Conservation (phyloP, 352 stramenopile species). For the Globisporangium lucens region DNA sequence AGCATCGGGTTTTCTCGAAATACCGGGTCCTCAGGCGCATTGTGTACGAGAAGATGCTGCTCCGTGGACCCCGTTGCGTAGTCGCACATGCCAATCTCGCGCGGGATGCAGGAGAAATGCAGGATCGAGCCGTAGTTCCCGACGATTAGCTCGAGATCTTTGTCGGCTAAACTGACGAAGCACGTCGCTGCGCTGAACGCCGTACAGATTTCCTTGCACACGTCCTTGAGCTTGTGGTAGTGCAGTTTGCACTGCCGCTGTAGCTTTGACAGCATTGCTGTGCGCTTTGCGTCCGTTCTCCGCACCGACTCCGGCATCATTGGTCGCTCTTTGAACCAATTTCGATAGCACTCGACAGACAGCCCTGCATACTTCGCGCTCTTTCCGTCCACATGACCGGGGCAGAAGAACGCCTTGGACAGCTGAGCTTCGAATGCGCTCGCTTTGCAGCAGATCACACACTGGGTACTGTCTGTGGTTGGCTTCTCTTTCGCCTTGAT, state of each 20-base stretch:
- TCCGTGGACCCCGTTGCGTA: constrained; percentile 17
- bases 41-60: constrained; percentile 13
- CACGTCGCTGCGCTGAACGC: constrained; percentile 10
- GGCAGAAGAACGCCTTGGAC: constrained; percentile 21
- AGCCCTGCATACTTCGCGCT: constrained; percentile 20
- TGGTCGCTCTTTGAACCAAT: constrained; percentile 21
- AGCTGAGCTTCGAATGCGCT: constrained; percentile 19
- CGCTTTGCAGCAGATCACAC: constrained; percentile 20
- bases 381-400: constrained; percentile 14
- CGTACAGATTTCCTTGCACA: constrained; percentile 11
- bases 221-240: constrained; percentile 20
- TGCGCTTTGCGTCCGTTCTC: constrained; percentile 18
- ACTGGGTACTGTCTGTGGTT: background rate
- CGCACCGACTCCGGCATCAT: constrained; percentile 3
- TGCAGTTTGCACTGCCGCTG: constrained; percentile 27
- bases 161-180: constrained; percentile 22
- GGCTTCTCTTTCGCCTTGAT: background rate
- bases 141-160: constrained; percentile 24
- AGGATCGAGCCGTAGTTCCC: constrained; percentile 22
- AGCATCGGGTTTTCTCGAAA: constrained; percentile 30
- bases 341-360: constrained; percentile 17
- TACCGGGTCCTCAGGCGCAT: constrained; percentile 2
- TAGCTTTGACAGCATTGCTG: constrained; percentile 17
- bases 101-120: constrained; percentile 26
- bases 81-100: constrained; percentile 32